These are phyloP conservation scores for Exsudoporus frostii DNA, from an alignment of 768 basidiomycete species.

Conservation along the genomic window DNA sequence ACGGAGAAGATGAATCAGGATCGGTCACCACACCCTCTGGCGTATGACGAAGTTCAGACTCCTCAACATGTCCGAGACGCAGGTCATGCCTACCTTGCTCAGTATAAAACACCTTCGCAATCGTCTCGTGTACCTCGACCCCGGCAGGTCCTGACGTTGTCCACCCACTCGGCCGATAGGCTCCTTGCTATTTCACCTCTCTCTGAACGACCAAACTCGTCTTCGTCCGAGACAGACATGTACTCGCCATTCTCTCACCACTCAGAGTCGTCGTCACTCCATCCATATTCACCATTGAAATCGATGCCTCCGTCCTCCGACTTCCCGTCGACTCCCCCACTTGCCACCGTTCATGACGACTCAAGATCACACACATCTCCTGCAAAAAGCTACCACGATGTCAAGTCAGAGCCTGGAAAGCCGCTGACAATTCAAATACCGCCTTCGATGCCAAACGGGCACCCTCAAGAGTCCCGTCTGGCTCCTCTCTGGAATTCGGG, in stretches of 20 bases:
- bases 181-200: slow-evolving; percentile 19
- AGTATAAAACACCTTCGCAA: not conserved
- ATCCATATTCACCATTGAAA: slow-evolving; percentile 1
- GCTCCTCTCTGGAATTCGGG: not conserved
- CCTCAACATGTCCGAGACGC: not conserved
- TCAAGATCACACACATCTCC: not conserved
- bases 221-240: slow-evolving; percentile 13
- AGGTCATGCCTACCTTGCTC: not conserved
- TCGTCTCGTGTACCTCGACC: not conserved
- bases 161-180: slow-evolving; percentile 20
- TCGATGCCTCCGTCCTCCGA: not conserved
- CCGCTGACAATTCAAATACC: not conserved
- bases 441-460: not conserved
- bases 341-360: not conserved
- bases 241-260: slow-evolving; percentile 8
- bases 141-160: not conserved
- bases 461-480: not conserved
- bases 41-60: not conserved
- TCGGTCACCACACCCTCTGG: not conserved
- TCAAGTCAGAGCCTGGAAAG: slow-evolving; percentile 3
- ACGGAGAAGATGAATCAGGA: slow-evolving; percentile 13
- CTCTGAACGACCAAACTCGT: slow-evolving; percentile 13
- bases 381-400: slow-evolving; percentile 1
- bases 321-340: slow-evolving; percentile 1
- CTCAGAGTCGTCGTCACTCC: slow-evolving; percentile 6